A percentile compares a stretch with the other conserved stretches of the same genome.
These are phyloP conservation scores for Mycena alexandri DNA, from an alignment of 768 basidiomycete species.

Conservation along the genomic window DNA sequence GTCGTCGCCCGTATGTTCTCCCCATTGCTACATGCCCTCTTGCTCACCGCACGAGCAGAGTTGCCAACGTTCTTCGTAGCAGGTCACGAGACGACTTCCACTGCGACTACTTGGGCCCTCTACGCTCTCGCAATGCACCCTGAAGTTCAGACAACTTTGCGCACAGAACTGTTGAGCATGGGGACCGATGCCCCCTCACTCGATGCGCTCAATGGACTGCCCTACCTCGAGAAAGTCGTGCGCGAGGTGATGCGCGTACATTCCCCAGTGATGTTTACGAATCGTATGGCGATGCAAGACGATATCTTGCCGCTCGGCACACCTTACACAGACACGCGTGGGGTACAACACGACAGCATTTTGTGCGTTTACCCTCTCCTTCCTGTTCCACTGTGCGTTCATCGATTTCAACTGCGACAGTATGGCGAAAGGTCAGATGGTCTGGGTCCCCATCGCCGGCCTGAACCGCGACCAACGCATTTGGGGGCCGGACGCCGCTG, in stretches of 20 bases:
- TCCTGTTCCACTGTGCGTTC: not conserved
- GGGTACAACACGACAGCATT: slow-evolving; percentile 44
- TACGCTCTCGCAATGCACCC: slow-evolving; percentile 55
- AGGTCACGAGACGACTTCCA: slow-evolving; percentile 37
- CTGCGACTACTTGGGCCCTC: slow-evolving; percentile 58
- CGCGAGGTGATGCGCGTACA: slow-evolving; percentile 59
- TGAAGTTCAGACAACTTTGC: slow-evolving; percentile 56
- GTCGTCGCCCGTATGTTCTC: no score
- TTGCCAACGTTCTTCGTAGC: slow-evolving; percentile 30
- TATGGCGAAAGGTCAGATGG: slow-evolving; percentile 40
- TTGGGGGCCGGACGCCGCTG: slow-evolving; percentile 47
- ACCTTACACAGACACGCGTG: slow-evolving; percentile 51
- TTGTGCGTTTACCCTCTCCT: slow-evolving; percentile 39
- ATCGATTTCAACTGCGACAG: slow-evolving; percentile 5
- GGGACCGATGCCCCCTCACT: slow-evolving; percentile 59
- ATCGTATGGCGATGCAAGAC: slow-evolving; percentile 50
- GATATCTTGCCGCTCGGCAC: slow-evolving; percentile 52
- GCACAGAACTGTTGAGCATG: slow-evolving; percentile 58
- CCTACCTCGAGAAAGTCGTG: slow-evolving; percentile 64
- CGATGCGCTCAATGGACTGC: slow-evolving; percentile 63
- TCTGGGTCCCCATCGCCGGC: slow-evolving; percentile 49
- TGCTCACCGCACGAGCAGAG: slow-evolving; percentile 34
- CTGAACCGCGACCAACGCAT: slow-evolving; percentile 53
- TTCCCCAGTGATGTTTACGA: slow-evolving; percentile 49
- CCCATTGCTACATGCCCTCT: no score